A percentile compares a stretch with the other conserved stretches of the same genome.
Conservation (phyloP, 148 eudicot genomes). For the Tetragonia tetragonoides region DNA sequence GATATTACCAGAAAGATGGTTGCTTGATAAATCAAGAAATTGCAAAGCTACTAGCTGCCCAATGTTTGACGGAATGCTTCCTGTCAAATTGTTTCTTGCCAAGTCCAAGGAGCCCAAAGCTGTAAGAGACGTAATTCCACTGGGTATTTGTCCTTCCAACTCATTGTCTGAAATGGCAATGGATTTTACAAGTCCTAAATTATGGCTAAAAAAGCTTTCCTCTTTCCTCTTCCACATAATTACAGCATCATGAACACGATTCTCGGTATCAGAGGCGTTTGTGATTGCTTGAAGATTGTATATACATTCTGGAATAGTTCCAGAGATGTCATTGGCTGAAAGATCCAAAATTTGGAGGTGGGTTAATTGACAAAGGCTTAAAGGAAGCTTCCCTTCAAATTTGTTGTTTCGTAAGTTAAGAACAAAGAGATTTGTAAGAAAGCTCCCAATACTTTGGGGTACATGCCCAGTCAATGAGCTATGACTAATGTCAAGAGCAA, state of each 20-base stretch:
- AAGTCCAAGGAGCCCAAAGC: conserved; percentile 11
- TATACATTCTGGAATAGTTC: too few relatives aligned
- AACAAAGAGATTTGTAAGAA: background rate
- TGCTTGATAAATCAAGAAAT: too few relatives aligned
- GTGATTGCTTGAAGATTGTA: too few relatives aligned
- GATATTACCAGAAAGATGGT: too few relatives aligned
- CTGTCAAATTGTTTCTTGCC: too few relatives aligned
- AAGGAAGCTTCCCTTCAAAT: conserved; percentile 3
- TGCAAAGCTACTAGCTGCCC: too few relatives aligned
- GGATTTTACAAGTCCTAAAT: background rate
- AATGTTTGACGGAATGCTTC: too few relatives aligned
- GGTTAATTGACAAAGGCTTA: conserved; percentile 18
- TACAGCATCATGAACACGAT: too few relatives aligned
- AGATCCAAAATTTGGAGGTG: conserved; percentile 22
- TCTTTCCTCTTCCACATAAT: conserved; percentile 23
- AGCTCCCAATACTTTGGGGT: background rate
- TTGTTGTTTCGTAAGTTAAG: conserved; percentile 4
- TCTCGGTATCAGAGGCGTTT: background rate
- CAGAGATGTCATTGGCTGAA: conserved; percentile 16
- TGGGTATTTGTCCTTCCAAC: conserved; percentile 12
- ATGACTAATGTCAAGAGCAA: background rate
- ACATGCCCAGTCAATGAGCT: background rate
- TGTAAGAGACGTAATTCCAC: conserved; percentile 13
- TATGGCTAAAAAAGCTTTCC: background rate
- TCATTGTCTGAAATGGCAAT: conserved; percentile 11